Evolutionary conservation across 768 basidiomycete genomes (phyloP).

Genomic region (Suillus subaureus): DNA sequence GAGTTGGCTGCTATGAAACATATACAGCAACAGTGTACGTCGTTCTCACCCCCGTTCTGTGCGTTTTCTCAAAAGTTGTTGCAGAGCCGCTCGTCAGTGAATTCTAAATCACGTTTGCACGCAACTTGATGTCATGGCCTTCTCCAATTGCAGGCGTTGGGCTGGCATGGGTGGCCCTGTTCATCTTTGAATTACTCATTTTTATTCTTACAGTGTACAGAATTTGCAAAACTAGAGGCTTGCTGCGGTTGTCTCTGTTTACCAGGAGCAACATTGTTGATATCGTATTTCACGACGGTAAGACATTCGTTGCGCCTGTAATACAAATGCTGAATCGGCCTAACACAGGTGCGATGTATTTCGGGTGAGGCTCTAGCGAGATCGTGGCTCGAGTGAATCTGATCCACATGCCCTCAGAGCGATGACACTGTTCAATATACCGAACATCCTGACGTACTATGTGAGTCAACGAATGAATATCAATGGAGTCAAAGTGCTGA

Average conservation of each 20-base stretch:
- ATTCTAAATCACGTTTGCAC: background rate
- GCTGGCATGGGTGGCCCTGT: background rate
- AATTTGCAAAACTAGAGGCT: background rate
- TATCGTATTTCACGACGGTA: background rate
- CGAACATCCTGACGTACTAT: background rate
- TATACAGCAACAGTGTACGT: background rate
- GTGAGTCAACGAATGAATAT: background rate
- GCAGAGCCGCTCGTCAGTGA: background rate
- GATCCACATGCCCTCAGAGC: background rate
- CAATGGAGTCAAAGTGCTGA: background rate
- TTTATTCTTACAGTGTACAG: background rate
- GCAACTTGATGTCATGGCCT: background rate
- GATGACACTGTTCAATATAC: background rate
- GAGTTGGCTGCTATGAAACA: constrained; percentile 1
- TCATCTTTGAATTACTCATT: background rate
- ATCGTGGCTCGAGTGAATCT: background rate
- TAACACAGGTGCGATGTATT: background rate
- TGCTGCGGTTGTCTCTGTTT: background rate
- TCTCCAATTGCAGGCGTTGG: background rate
- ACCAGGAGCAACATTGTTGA: background rate
- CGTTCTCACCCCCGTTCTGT: background rate
- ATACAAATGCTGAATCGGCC: background rate
- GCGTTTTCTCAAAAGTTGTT: background rate
- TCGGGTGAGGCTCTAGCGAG: background rate
- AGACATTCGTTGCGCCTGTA: background rate